Evolutionary conservation across 179 eudicot species (phyloP), one percentile per base, ranked within the genome.

Genomic region (Beta corolliflora): DNA sequence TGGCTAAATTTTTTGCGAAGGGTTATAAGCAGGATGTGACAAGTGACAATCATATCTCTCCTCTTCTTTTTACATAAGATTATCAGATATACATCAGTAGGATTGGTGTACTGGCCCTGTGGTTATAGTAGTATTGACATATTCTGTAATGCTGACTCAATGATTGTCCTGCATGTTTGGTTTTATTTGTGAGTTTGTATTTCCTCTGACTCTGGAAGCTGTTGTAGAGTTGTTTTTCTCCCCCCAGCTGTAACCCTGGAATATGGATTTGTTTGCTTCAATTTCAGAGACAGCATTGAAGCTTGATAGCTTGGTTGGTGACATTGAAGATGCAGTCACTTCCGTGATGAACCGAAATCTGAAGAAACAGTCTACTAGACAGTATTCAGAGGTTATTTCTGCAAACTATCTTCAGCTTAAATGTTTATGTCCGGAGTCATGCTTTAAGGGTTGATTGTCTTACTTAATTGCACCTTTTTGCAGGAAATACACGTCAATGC

Each of bases 261-360:
- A 71, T 55, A 73, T 50, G 73, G 79, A 41, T 73, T 41, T 66
- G 58, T 73, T 71, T 59, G 36, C 64, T 70, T 75, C 65, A 23
- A 41, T 83, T 86, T 66, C 93, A 94, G 99, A 94, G 84, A 92
- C 93, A 7, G 95, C 95, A 41, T 84, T 94, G 83, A 94, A 89
- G 88, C 91, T 95, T 77, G 95, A 89, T 86, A 84, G 88, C 79
- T 88, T 93, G 89, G 92, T 95, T 77, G 99, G 99, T 73, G 99
- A 92, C 77, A 82, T 95, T 78, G 99, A 95, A 89, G 99, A 95
- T 84, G 91, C 94, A 79, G 98, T 92, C 70, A 89, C 99, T 67
- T 89, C 91, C 46, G 83, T 89, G 77, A 83, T 94, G 89, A 92
- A 89, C 75, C 89, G 81, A 86, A 90, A 86, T 67, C 73, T 90